phyloP scores from a whole-genome alignment of 2,329 filamentous ascomycete genomes.

The Exophiala sp. region DNA sequence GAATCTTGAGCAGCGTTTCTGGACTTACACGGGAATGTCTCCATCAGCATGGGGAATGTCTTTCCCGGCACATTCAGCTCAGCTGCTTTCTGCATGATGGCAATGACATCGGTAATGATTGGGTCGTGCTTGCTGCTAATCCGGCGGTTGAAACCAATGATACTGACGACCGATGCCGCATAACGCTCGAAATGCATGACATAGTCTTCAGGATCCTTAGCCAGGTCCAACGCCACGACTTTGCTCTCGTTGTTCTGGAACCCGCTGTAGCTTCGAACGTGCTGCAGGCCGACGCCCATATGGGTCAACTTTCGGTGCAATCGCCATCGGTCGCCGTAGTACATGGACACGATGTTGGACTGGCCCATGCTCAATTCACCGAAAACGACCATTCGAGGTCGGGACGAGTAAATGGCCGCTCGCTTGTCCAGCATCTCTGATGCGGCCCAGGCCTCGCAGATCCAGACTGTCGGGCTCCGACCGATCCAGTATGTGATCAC shows the following conservation, averaged over 20 bases:
- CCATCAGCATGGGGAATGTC: conserved; percentile 56
- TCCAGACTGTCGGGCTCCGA: conserved; percentile 32
- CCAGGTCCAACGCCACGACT: conserved; percentile 47
- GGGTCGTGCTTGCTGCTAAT: conserved; percentile 49
- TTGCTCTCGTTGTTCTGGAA: conserved; percentile 60
- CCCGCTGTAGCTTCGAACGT: conserved; percentile 51
- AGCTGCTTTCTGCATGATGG: conserved; percentile 57
- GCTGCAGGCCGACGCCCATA: conserved; percentile 52
- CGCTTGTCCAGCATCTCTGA: conserved; percentile 35
- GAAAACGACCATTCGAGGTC: conserved; percentile 33
- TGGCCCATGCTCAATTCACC: conserved; percentile 31
- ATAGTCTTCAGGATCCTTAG: conserved; percentile 35
- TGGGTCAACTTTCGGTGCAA: conserved; percentile 51
- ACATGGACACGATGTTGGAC: conserved; percentile 43
- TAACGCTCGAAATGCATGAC: conserved; percentile 41
- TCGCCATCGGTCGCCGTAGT: conserved; percentile 38
- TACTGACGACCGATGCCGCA: conserved; percentile 40
- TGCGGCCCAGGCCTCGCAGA: conserved; percentile 31
- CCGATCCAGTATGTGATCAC: conserved; percentile 58
- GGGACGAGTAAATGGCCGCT: conserved; percentile 33
- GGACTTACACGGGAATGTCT: conserved; percentile 46
- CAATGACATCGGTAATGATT: conserved; percentile 60
- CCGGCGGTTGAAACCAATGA: conserved; percentile 38
- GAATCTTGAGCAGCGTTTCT: conserved; percentile 8
- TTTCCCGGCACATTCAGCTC: conserved; percentile 55